Base-by-base conservation (phyloP, 2,329 filamentous ascomycete species). In the Hymenoscyphus linearis region DNA sequence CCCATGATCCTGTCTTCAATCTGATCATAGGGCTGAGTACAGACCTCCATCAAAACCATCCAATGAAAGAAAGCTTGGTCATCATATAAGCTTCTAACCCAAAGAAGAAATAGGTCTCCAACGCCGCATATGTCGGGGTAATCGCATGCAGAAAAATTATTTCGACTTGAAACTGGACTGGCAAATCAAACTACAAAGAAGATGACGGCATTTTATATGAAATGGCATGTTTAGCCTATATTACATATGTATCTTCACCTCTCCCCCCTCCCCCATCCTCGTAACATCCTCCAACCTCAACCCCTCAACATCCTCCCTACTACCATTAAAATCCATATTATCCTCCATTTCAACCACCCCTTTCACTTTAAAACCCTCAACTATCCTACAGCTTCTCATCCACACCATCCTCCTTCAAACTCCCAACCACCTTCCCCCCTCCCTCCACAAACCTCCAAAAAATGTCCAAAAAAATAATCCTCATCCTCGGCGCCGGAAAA, bases 401-500 rank as follows among this genome's bases (percentile, higher is more conserved):
- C n/a, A n/a, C n/a, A 22, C 18, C n/a, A 22, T 7, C 40, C 40
- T 22, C 40, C 16, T 2, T 22, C 5, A 18, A 14, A 18, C 4
- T 40, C n/a, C 36, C 36, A 40, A 44, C 13, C n/a, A 16, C 40
- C 40, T 22, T n/a, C n/a, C n/a, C n/a, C 18, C 4, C 1, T 10
- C n/a, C 6, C n/a, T 9, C 18, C 5, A 1, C 50, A 27, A 31
- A 52, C 2, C 25, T 10, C 10, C 27, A 16, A 16, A 47, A 5
- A 4, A 36, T n/a, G 2, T 27, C 50, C 13, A 16, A 22, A 55
- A 16, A 22, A 55, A 54, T 68, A 53, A 64, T 72, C 53, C 72
- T 78, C 60, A 74, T 79, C 64, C 71, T 78, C 50, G 77, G 77
- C 34, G 70, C 75, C 12, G 77, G 77, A 1, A 63, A 74, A 26